Base-by-base conservation (phyloP, 345 rosid genomes). In the Hypericum perforatum region DNA sequence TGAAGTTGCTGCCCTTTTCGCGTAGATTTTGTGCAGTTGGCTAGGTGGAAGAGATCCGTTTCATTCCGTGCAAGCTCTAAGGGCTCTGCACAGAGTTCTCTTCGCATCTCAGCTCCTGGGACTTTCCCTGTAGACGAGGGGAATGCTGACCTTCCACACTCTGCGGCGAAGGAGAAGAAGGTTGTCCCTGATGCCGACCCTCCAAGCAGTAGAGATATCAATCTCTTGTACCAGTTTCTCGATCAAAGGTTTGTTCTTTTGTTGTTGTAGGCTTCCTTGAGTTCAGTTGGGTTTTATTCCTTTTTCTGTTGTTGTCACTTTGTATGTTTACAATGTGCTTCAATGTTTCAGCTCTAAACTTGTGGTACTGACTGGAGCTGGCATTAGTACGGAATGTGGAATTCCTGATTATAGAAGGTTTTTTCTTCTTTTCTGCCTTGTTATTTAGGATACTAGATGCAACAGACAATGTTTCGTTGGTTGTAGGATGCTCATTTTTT, bases 361-460 rank as follows among this genome's bases (percentile, higher is more conserved):
- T 15, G 57, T 78, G 58, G 81, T 86, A 43, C 55, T 91, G 77
- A 91, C 92, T 0, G 98, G 96, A 67, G 96, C 98, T 58, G 98
- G 96, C 58, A 64, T 91, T 32, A 91, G 96, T 54, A 91, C 98
- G 0, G 98, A 91, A 68, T 78, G 89, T 59, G 96, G 98, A 45
- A 91, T 91, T 70, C 98, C 98, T 54, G 98, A 91, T 67, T 91
- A 87, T 47, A 79, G 98, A 79, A 91, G 98, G 98, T 87, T 67
- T 16, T 22, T 44, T 3, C 15, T 9, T 52, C 53, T 42, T 54
- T 8, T 14, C 50, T 46, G 1, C 8, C 14, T 13, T 15, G 32
- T 10, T 46, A 13, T 1, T 22, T 22, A 22, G 32, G 32, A 22
- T 1, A 22, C 32, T 22, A 4, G 1, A 22, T 22, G 32, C 32